A percentile compares a stretch with the other conserved stretches of the same genome.
Evolutionary conservation across 1,139 yeast species (phyloP).

Genomic region (Candida pseudocylindracea): DNA sequence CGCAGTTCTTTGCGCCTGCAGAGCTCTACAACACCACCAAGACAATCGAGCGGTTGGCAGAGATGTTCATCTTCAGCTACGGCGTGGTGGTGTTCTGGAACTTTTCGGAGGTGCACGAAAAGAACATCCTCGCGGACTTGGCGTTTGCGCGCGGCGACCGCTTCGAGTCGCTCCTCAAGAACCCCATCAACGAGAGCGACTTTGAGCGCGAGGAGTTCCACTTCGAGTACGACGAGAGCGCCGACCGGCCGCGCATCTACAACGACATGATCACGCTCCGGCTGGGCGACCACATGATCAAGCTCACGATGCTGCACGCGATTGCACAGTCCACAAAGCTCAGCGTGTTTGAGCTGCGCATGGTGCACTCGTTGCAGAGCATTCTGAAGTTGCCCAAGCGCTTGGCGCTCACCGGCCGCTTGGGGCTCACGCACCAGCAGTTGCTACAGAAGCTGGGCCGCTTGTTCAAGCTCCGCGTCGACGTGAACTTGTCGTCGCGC

Average conservation of each 20-base stretch:
- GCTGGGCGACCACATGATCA: conserved; percentile 81
- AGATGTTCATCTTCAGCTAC: conserved; percentile 70
- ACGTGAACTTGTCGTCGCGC: conserved; percentile 77
- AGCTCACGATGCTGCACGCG: conserved; percentile 86
- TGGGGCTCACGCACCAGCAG: conserved; percentile 63
- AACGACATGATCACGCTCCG: conserved; percentile 86
- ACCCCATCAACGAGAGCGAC: conserved; percentile 73
- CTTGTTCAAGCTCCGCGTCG: conserved; percentile 73
- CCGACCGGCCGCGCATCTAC: conserved; percentile 72
- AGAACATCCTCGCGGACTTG: conserved; percentile 78
- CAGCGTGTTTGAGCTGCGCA: conserved; percentile 76
- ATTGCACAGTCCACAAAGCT: conserved; percentile 90
- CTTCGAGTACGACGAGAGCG: conserved; percentile 67
- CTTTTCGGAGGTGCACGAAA: conserved; percentile 79
- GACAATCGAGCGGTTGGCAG: conserved; percentile 53
- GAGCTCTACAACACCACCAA: conserved; percentile 1
- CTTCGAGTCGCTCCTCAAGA: conserved; percentile 27
- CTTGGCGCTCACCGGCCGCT: conserved; percentile 70
- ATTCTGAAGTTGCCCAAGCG: conserved; percentile 78
- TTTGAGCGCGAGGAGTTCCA: conserved; percentile 91
- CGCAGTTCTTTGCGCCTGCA: conserved; percentile 25
- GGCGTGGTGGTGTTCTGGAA: conserved; percentile 98
- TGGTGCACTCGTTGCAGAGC: conserved; percentile 65
- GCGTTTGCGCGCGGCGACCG: conserved; percentile 39
- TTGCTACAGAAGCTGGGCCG: conserved; percentile 75